These are phyloP conservation scores for Prunella vulgaris DNA, from an alignment of 257 asterid species.

Conservation along the genomic window DNA sequence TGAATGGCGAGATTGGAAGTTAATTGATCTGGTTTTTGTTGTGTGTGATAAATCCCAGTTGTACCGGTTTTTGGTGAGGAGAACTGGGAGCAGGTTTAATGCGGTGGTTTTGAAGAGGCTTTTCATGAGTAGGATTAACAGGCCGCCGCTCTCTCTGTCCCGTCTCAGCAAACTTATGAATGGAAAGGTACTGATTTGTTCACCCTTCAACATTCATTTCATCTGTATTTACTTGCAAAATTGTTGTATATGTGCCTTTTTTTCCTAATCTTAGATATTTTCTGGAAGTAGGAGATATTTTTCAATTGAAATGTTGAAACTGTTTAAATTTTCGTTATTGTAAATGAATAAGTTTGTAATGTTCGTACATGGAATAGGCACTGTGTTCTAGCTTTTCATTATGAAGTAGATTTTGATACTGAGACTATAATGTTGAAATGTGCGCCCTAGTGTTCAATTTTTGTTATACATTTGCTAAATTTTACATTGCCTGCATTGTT, in stretches of 20 bases:
- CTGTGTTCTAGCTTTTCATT: not conserved
- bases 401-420: not conserved
- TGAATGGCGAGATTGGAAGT: not conserved
- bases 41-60: slow-evolving; percentile 31
- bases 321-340: not conserved
- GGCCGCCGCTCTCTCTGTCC: slow-evolving; percentile 81
- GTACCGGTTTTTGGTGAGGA: slow-evolving; percentile 84
- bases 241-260: not conserved
- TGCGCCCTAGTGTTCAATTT: not conserved
- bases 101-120: slow-evolving; percentile 80
- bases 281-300: not conserved
- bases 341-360: not conserved
- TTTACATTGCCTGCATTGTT: not conserved
- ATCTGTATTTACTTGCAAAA: not conserved
- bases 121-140: slow-evolving; percentile 87
- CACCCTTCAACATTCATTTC: not conserved
- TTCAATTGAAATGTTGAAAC: not conserved
- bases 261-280: not conserved
- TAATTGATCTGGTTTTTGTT: not conserved
- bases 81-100: slow-evolving; percentile 84
- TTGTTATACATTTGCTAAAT: not conserved
- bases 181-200: slow-evolving; percentile 49
- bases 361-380: not conserved
- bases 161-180: slow-evolving; percentile 59
- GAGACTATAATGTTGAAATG: not conserved